These are phyloP conservation scores for Cladorrhinum sp. DNA, from an alignment of 2,329 filamentous ascomycete genomes.

Conservation along the genomic window DNA sequence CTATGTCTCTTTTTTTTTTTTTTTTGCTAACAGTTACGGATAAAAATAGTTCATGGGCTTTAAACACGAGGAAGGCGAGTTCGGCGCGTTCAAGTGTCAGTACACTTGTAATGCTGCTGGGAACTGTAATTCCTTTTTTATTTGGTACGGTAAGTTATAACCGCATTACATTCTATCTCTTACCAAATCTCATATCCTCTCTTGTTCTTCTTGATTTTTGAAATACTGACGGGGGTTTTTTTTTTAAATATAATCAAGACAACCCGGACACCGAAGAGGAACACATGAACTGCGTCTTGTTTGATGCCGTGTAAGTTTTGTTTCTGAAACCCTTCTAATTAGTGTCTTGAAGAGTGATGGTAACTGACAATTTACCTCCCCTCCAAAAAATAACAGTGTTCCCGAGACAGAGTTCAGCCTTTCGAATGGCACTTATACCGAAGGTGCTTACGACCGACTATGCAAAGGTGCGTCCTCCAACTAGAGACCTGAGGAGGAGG, in stretches of 20 bases:
- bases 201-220: not conserved
- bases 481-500: not conserved
- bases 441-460: slow-evolving; percentile 30
- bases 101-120: slow-evolving; percentile 29
- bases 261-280: slow-evolving; percentile 16
- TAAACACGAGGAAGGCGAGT: slow-evolving; percentile 21
- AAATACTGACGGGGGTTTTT: not conserved
- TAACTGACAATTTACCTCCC: slow-evolving; percentile 15
- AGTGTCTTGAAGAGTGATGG: not conserved
- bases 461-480: slow-evolving; percentile 21
- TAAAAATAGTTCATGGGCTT: slow-evolving; percentile 23
- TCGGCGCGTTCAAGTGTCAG: slow-evolving; percentile 33
- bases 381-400: slow-evolving; percentile 25
- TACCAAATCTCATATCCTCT: too few species aligned
- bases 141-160: slow-evolving; percentile 28
- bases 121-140: slow-evolving; percentile 29
- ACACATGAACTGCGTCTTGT: slow-evolving; percentile 25
- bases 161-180: too few species aligned
- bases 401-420: slow-evolving; percentile 23
- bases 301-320: slow-evolving; percentile 27
- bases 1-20: not conserved
- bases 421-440: slow-evolving; percentile 21
- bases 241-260: slow-evolving; percentile 10
- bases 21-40: not conserved
- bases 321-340: too few species aligned